phyloP scores from a whole-genome alignment of 2,329 filamentous ascomycete genomes.

The Aspergillus brasiliensis region DNA sequence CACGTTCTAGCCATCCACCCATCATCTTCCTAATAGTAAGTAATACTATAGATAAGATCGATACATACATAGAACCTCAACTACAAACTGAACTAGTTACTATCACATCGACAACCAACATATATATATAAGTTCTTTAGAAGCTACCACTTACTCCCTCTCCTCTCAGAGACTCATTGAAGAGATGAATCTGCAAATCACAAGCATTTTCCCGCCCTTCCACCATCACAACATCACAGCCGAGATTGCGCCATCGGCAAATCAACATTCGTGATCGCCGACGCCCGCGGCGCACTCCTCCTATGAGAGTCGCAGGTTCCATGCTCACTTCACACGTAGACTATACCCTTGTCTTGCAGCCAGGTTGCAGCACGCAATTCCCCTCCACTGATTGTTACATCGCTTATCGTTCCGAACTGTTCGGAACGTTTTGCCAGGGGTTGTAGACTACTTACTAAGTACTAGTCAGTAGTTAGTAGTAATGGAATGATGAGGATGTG shows the following conservation, averaged over 20 bases:
- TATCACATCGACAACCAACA: too few relatives aligned
- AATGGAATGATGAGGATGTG: background rate
- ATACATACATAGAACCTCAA: too few relatives aligned
- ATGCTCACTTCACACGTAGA: too few relatives aligned
- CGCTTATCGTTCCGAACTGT: background rate
- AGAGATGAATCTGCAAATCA: background rate
- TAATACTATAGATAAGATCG: too few relatives aligned
- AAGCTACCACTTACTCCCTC: too few relatives aligned
- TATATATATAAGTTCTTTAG: too few relatives aligned
- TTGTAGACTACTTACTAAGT: too few relatives aligned
- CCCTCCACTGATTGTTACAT: constrained; percentile 6
- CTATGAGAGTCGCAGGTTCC: background rate
- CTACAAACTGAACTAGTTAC: too few relatives aligned
- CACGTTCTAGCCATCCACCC: too few relatives aligned
- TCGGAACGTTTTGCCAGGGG: background rate
- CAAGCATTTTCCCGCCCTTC: background rate
- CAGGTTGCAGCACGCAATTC: constrained; percentile 2
- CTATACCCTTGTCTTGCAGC: background rate
- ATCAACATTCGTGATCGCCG: constrained; percentile 5
- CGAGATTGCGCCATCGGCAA: constrained; percentile 8
- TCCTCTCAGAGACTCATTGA: too few relatives aligned
- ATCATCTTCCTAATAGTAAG: too few relatives aligned
- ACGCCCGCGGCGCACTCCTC: background rate
- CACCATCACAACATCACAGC: background rate
- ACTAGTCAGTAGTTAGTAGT: too few relatives aligned